A percentile compares a stretch with the other conserved stretches of the same genome.
Conservation (phyloP, 805 yeast species). For the Cyberlindnera japonica region DNA sequence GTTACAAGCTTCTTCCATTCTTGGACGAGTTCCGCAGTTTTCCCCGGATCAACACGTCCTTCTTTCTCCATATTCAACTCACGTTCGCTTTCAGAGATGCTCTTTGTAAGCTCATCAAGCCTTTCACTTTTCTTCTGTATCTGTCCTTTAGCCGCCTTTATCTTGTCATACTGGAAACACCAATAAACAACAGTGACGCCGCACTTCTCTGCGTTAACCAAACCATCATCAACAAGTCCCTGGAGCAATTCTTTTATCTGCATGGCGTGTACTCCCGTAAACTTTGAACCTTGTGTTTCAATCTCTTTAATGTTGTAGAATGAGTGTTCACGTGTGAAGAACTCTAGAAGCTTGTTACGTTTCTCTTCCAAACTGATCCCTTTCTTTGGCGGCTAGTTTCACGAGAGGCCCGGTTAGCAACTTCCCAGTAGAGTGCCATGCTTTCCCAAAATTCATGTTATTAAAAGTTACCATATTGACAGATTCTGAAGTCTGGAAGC, state of each 20-base stretch:
- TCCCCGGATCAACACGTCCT: constrained; percentile 1
- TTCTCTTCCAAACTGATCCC: constrained; percentile 40
- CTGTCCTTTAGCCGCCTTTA: constrained; percentile 19
- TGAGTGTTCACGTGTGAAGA: constrained; percentile 38
- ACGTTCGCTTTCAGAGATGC: constrained; percentile 8
- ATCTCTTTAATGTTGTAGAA: constrained; percentile 49
- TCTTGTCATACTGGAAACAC: constrained; percentile 39
- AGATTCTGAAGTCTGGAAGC: too few species aligned
- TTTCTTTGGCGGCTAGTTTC: constrained; percentile 24
- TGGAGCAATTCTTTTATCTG: constrained; percentile 50
- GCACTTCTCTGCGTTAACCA: constrained; percentile 50
- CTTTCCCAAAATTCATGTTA: too few species aligned
- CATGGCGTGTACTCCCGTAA: constrained; percentile 48
- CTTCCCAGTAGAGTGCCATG: too few species aligned
- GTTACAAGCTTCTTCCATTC: constrained; percentile 11
- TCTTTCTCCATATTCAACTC: constrained; percentile 13
- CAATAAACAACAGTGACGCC: constrained; percentile 51
- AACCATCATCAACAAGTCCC: constrained; percentile 44
- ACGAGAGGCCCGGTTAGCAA: too few species aligned
- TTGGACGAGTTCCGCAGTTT: constrained; percentile 10
- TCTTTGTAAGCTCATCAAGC: constrained; percentile 12
- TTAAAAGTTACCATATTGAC: too few species aligned
- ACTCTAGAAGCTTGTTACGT: constrained; percentile 33
- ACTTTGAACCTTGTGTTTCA: constrained; percentile 41
- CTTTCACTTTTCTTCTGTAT: constrained; percentile 2